Base-by-base conservation (phyloP, 1,284 basidiomycete genomes). In the Pseudozyma sp. region DNA sequence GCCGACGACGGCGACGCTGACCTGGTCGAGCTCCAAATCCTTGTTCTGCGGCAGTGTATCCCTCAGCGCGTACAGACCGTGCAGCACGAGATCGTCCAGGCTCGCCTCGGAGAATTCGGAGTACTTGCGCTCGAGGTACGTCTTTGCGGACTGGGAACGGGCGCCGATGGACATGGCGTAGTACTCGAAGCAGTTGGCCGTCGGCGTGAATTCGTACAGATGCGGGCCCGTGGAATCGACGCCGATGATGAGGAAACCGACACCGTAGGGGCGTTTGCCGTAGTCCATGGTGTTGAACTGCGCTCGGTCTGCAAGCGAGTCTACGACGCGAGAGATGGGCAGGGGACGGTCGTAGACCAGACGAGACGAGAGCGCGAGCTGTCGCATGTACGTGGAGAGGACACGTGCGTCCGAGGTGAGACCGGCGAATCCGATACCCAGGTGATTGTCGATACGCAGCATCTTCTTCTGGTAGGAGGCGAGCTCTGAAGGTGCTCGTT, bases 401-500 rank as follows among this genome's bases (percentile, higher is more conserved):
- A 99, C 97, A 85, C 97, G 91, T 54, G 97, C 97, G 87, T 99
- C 97, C 54, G 93, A 95, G 8, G 97, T 99, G 70, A 99, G 87
- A 19, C 97, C 97, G 52, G 97, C 97, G 84, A 99, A 99, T 49
- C 94, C 97, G 82, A 99, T 94, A 46, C 97, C 97, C 82, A 97
- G 91, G 87, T 99, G 97, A 85, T 98, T 95, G 85, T 99, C 97
- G 89, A 99, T 97, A 82, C 94, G 89, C 85, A 97, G 96, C 91
- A 99, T 93, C 89, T 99, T 99, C 87, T 99, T 95, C 85, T 99
- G 97, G 88, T 99, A 98, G 42, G 92, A 93, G 14, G 97, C 96
- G 55, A 99, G 90, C 86, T 99, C 97, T 71, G 95, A 95, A 10
- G 94, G 96, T n/a, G 96, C 98, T 85, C 96, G 90, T 94, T 99